Percentiles rank a stretch among this genome's conserved stretches.
Evolutionary conservation across 371 early-diverging fungal species (phyloP).

Genomic region (Syncephalastrum racemosum): DNA sequence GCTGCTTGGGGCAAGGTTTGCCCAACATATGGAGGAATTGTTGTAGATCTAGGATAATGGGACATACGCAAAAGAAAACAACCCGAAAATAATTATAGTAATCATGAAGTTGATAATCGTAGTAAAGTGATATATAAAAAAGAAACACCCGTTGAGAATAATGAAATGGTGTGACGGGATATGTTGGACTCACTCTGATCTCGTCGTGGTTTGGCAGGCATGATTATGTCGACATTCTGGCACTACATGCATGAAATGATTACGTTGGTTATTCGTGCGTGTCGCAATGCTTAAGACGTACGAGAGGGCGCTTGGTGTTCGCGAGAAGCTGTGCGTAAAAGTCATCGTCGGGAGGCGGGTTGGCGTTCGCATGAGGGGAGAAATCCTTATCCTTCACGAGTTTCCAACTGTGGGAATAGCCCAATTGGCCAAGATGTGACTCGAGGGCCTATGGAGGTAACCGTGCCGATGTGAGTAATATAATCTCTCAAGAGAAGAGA

Average conservation of each 20-base stretch:
- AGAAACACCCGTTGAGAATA: too few relatives aligned
- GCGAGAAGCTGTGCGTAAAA: constrained; percentile 6
- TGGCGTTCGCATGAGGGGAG: constrained; percentile 1
- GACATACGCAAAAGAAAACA: too few relatives aligned
- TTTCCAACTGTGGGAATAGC: constrained; percentile 11
- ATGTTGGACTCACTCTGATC: too few relatives aligned
- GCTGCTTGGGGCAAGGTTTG: constrained; percentile 8
- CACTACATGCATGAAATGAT: constrained; percentile 20
- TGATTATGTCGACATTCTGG: constrained; percentile 40
- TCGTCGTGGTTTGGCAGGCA: constrained; percentile 13
- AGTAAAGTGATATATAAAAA: too few relatives aligned
- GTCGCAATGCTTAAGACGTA: constrained; percentile 4
- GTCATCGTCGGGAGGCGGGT: constrained; percentile 1
- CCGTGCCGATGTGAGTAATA: neutral
- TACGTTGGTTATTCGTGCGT: neutral
- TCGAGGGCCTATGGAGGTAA: constrained; percentile 11
- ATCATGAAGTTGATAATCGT: too few relatives aligned
- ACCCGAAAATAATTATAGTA: too few relatives aligned
- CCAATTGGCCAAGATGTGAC: constrained; percentile 10
- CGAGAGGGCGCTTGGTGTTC: constrained; percentile 20
- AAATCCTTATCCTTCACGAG: constrained; percentile 11
- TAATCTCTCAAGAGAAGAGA: constrained; percentile 1
- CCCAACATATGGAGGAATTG: constrained; percentile 21
- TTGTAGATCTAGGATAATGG: neutral
- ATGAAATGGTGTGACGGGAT: too few relatives aligned